These are phyloP conservation scores for Coprinopsis marcescibilis DNA, from an alignment of 768 basidiomycete genomes.

Conservation along the genomic window DNA sequence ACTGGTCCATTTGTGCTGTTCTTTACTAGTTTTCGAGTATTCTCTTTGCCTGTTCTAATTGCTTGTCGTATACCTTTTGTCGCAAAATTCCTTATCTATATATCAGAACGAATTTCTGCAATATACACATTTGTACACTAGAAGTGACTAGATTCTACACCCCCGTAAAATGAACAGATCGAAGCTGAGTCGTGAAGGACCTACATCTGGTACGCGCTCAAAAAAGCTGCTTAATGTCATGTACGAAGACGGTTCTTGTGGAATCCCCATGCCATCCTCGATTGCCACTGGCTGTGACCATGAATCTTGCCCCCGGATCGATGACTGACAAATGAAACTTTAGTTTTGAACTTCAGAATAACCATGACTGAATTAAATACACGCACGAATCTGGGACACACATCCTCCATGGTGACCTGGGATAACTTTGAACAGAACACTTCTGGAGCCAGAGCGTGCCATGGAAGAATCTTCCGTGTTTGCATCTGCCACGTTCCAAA, in stretches of 20 bases:
- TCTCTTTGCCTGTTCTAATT: conserved; percentile 5
- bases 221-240: conserved; percentile 64
- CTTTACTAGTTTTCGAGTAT: conserved; percentile 8
- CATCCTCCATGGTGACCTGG: conserved; percentile 95
- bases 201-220: conserved; percentile 13
- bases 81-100: conserved; percentile 12
- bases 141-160: conserved; percentile 8
- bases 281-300: conserved; percentile 90
- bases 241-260: conserved; percentile 84
- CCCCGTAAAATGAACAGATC: not conserved
- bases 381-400: conserved; percentile 88
- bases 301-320: conserved; percentile 76
- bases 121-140: conserved; percentile 2
- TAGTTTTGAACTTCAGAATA: conserved; percentile 10
- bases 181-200: not conserved
- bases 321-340: conserved; percentile 53
- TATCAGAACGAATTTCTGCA: conserved; percentile 6
- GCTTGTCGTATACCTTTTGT: conserved; percentile 6
- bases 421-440: conserved; percentile 89
- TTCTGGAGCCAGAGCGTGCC: conserved; percentile 51
- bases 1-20: conserved; percentile 9
- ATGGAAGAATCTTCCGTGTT: conserved; percentile 52
- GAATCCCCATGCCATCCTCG: conserved; percentile 93
- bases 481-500: conserved; percentile 88
- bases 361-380: not conserved